Base-by-base conservation (phyloP, 495 filamentous ascomycete genomes). In the Annulohypoxylon nitens region DNA sequence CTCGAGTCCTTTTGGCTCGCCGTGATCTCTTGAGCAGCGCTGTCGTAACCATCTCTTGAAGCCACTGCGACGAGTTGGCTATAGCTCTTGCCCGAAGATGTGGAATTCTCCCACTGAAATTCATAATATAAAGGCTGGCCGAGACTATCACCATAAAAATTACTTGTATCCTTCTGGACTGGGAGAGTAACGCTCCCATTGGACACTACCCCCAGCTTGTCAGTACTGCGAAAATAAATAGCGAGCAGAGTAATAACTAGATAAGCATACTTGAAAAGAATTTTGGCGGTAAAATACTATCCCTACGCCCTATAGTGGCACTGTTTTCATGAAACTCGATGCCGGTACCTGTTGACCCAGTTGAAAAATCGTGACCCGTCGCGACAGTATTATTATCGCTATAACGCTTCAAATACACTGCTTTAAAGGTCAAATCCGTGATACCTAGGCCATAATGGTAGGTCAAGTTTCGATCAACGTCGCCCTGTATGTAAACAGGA, bases 61-160 rank as follows among this genome's bases (percentile, higher is more conserved):
- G 50, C 36, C 30, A 74, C 61, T 0, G 71, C 65, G 34, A 74
- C 34, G 2, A 69, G 26, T 45, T 67, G 71, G 11, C 66, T 74
- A 6, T 67, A 74, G 36, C 71, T 74, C 0, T 7, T 30, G 14
- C 71, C 71, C 6, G 57, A 58, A 23, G 50, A 37, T 1, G 67
- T 74, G 1, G 58, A 70, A 16, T 70, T 67, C 10, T 67, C 11
- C 71, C 71, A 74, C 11, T 70, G 36, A 26, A 74, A 50, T 39
- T 74, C 71, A 23, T 67, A 74, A 59, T 63, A 74, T 50, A 74
- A 39, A 11, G 62, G 66, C 18, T 51, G 16, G 48, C 36, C 53
- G 10, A 70, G 12, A 18, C 59, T 70, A 18, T 2, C 37, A n/a
- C 66, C 47, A 26, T 69, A 74, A 0, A 43, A 4, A 0, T 9